Conservation (phyloP, 2,329 filamentous ascomycete genomes). For the Exophiala sideris region DNA sequence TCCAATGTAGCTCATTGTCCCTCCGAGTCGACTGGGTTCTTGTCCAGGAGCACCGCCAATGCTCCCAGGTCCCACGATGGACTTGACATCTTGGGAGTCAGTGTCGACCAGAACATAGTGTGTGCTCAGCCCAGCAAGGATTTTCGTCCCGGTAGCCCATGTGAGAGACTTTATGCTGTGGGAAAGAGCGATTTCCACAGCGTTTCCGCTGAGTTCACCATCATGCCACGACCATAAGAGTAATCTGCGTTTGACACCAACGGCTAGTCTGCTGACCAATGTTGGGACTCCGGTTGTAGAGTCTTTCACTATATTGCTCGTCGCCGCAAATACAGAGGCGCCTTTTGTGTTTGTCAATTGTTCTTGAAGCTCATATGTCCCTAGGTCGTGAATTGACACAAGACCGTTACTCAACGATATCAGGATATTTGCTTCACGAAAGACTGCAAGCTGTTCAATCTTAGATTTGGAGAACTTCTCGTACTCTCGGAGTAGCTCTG, state of each 20-base stretch:
- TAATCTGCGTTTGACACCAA: conserved; percentile 87
- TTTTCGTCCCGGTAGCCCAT: conserved; percentile 82
- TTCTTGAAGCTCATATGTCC: conserved; percentile 78
- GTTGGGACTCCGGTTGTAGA: conserved; percentile 80
- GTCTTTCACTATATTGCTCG: conserved; percentile 93
- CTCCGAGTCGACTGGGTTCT: conserved; percentile 73
- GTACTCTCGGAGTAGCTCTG: conserved; percentile 83
- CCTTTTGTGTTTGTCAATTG: conserved; percentile 80
- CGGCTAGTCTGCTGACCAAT: conserved; percentile 86
- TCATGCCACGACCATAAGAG: conserved; percentile 95
- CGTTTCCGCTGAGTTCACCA: conserved; percentile 75
- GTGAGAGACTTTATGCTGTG: conserved; percentile 85
- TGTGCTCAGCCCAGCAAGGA: conserved; percentile 86
- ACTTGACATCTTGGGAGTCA: conserved; percentile 66
- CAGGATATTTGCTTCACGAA: conserved; percentile 90
- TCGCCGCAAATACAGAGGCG: conserved; percentile 85
- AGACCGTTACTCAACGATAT: conserved; percentile 87
- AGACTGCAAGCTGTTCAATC: conserved; percentile 89
- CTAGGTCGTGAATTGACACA: conserved; percentile 84
- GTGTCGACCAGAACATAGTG: conserved; percentile 90
- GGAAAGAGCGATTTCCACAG: conserved; percentile 71
- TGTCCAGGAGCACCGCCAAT: conserved; percentile 63
- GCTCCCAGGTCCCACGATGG: conserved; percentile 74
- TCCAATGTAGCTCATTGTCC: conserved; percentile 95
- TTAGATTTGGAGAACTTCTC: conserved; percentile 90